Evolutionary conservation across 163 green algal genomes (phyloP), one percentile per base, ranked within the genome.

Genomic region (Smithsoniella earleae): DNA sequence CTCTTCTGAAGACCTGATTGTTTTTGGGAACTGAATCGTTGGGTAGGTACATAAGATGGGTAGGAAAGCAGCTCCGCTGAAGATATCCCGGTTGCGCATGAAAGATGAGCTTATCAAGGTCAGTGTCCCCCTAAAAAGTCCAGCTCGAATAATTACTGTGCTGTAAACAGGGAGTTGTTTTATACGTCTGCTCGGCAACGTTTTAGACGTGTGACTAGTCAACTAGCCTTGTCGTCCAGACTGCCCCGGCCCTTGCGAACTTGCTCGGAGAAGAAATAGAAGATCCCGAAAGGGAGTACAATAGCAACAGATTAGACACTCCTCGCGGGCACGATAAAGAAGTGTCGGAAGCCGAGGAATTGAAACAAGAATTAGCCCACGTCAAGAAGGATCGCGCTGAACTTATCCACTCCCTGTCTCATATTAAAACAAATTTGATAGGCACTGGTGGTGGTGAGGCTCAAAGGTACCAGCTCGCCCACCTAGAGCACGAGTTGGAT

Each of bases 401-500:
- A 13, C 20, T 69, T 5, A 69, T 69, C 25, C 58, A 69, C 58
- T 69, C 58, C 34, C 58, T 69, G 40, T 30, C 58, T n/a, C 58
- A 69, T 31, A 69, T 69, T 31, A 69, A 69, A 36, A 43, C 58
- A 33, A 69, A 43, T 34, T 1, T 69, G 58, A 33, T 69, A 22
- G 58, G 58, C 25, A 69, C 58, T 36, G 58, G 58, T 4, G 58
- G 58, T 6, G 58, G 58, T 36, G 58, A 69, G 27, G 58, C 58
- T 20, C 58, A 69, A 13, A 30, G 25, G 34, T 3, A 25, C 27
- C 58, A 69, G 16, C 38, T 69, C 25, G 5, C 38, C 27, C 58
- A 69, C 3, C 58, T 69, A n/a, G 58, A 69, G 74, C 38, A 79
- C 2, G 88, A 95, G 74, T 46, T 95, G 33, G 85, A 89, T 74